Evolutionary conservation across 176 grass and related monocot species (phyloP), one percentile per base, ranked within the genome.

Genomic region (Pontederia paniculata): DNA sequence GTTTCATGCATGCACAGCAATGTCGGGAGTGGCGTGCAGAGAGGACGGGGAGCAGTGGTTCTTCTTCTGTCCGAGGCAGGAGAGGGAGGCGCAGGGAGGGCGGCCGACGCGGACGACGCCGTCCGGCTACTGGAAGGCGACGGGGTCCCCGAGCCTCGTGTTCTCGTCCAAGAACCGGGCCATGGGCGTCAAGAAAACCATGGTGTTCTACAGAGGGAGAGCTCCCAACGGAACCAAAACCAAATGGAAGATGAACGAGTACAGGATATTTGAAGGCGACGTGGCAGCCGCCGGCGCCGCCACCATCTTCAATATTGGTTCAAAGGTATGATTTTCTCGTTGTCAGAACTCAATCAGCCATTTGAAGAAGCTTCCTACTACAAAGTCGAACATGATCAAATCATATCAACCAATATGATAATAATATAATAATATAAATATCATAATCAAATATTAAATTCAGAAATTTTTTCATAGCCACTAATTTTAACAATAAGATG

Each of bases 71-170:
- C 83, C 78, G 45, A 66, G 78, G 73, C 94, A 93, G 65, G 80
- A 98, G 65, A 58, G 80, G 71, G 94, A 93, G 77, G 60, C 80
- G 21, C 87, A 85, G 2, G 94, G 94, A 61, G 87, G 94, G 51
- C 71, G 83, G 44, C 94, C 94, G 0, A 88, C 79, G 21, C 72
- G 94, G 55, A 93, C 80, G 42, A 98, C 94, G 48, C 87, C 94
- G 10, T 82, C 81, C 1, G 94, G 94, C 23, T 98, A 93, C 75
- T 98, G 94, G 94, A 98, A 98, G 87, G 94, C 94, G 0, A 88
- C 94, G 46, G 94, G 94, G 15, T 93, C 87, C 17, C 94, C 74
- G 0, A 82, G 87, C 18, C 48, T 46, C n/a, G 94, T 98, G 45
- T 93, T 76, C 76, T 84, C 83, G 22, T 62, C 83, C 55, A 58